These are phyloP conservation scores for Ceratobasidium sp. DNA, from an alignment of 1,284 basidiomycete species.

Conservation along the genomic window DNA sequence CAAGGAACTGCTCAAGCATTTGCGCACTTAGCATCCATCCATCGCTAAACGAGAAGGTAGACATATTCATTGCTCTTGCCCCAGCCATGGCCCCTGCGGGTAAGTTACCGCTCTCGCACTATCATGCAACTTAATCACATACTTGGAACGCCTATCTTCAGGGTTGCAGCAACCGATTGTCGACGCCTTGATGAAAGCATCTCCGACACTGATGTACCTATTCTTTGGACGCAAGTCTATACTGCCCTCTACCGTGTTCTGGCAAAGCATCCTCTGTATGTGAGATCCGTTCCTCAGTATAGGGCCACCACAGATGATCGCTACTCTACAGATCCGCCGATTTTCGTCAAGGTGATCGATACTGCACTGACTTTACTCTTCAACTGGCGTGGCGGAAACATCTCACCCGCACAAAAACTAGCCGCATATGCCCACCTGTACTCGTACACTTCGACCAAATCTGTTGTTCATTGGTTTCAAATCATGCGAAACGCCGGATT, in stretches of 20 bases:
- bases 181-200: conserved; percentile 82
- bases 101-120: conserved; percentile 8
- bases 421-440: conserved; percentile 83
- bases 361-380: conserved; percentile 71
- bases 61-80: conserved; percentile 80
- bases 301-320: background rate
- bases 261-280: conserved; percentile 73
- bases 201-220: conserved; percentile 77
- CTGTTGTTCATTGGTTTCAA: conserved; percentile 88
- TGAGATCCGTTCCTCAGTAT: background rate
- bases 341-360: conserved; percentile 74
- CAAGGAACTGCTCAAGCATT: conserved; percentile 86
- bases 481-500: conserved; percentile 79
- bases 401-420: conserved; percentile 68
- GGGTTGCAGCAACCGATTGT: conserved; percentile 76
- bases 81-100: conserved; percentile 74
- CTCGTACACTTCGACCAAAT: conserved; percentile 77
- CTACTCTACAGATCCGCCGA: conserved; percentile 64
- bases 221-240: conserved; percentile 83
- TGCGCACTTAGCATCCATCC: conserved; percentile 82
- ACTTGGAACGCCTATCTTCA: conserved; percentile 45
- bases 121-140: background rate
- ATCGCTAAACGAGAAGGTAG: conserved; percentile 75
- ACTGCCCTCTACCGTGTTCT: conserved; percentile 76
- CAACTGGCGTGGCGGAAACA: conserved; percentile 72